Percentiles rank a stretch among this genome's conserved stretches.
phyloP scores from a whole-genome alignment of 345 rosid genomes.

The Camelina neglecta region DNA sequence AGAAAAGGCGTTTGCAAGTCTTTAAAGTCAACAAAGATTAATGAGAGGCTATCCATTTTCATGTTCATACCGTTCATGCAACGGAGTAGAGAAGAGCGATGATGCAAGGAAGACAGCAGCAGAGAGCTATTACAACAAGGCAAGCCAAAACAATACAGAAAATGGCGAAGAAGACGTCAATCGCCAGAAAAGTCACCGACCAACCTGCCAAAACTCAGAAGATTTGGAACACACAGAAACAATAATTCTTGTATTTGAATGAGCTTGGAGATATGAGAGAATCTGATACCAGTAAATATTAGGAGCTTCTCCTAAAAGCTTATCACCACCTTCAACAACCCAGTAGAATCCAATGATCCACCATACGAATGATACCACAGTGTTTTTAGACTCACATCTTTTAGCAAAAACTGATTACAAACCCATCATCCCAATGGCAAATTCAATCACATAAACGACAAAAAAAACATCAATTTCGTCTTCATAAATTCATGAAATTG shows the following conservation, averaged over 20 bases:
- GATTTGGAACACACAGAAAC: neutral
- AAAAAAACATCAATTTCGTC: conserved; percentile 3
- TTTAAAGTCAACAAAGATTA: neutral
- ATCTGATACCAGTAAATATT: conserved; percentile 77
- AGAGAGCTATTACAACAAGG: conserved; percentile 93
- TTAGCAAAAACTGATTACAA: conserved; percentile 61
- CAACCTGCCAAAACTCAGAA: conserved; percentile 68
- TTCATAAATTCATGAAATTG: neutral
- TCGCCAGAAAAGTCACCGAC: conserved; percentile 95
- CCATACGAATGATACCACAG: conserved; percentile 91
- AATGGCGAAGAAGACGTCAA: conserved; percentile 96
- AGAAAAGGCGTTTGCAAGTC: neutral
- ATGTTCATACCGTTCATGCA: conserved; percentile 79
- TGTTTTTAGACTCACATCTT: conserved; percentile 87
- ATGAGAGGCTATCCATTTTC: neutral
- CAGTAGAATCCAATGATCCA: conserved; percentile 98
- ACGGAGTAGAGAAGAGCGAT: conserved; percentile 94
- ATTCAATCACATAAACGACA: neutral
- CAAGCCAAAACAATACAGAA: conserved; percentile 97
- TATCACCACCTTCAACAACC: conserved; percentile 87
- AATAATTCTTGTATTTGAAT: neutral
- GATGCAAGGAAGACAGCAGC: conserved; percentile 98
- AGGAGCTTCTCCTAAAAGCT: conserved; percentile 71
- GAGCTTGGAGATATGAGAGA: neutral
- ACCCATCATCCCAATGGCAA: conserved; percentile 11